These are phyloP conservation scores for Arabidopsis arenosa DNA, from an alignment of 345 rosid species.

Conservation along the genomic window DNA sequence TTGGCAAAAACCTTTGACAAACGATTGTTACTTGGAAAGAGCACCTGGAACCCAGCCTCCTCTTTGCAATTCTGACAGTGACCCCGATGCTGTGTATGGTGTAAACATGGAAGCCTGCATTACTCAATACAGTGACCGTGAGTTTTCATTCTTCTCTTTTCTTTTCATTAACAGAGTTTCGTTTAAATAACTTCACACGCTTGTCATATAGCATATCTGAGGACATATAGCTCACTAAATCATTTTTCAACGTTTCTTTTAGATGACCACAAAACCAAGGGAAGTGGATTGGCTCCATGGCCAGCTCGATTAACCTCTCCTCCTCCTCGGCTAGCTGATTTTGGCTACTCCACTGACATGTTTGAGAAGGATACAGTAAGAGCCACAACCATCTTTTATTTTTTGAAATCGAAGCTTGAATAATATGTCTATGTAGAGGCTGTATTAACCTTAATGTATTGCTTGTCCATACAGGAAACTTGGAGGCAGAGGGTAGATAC, in stretches of 20 bases:
- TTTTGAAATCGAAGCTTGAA: not conserved
- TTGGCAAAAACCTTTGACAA: constrained; percentile 94
- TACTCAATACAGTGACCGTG: constrained; percentile 78
- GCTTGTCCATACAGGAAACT: constrained; percentile 54
- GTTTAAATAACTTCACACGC: not conserved
- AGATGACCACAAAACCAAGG: constrained; percentile 80
- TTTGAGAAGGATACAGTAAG: constrained; percentile 92
- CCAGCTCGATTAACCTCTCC: constrained; percentile 85
- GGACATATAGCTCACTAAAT: constrained; percentile 7
- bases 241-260: constrained; percentile 30
- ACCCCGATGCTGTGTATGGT: constrained; percentile 90
- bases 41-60: constrained; percentile 90
- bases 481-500: constrained; percentile 81
- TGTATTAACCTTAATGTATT: constrained; percentile 3
- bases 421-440: not conserved
- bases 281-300: constrained; percentile 97
- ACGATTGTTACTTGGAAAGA: constrained; percentile 86
- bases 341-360: constrained; percentile 82
- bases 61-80: constrained; percentile 79
- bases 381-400: no score
- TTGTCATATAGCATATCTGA: constrained; percentile 11
- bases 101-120: constrained; percentile 96
- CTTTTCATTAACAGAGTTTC: not conserved
- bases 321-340: constrained; percentile 90
- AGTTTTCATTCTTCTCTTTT: constrained; percentile 45